phyloP scores from a whole-genome alignment of 2,329 filamentous ascomycete genomes.

The Claviceps sp. region DNA sequence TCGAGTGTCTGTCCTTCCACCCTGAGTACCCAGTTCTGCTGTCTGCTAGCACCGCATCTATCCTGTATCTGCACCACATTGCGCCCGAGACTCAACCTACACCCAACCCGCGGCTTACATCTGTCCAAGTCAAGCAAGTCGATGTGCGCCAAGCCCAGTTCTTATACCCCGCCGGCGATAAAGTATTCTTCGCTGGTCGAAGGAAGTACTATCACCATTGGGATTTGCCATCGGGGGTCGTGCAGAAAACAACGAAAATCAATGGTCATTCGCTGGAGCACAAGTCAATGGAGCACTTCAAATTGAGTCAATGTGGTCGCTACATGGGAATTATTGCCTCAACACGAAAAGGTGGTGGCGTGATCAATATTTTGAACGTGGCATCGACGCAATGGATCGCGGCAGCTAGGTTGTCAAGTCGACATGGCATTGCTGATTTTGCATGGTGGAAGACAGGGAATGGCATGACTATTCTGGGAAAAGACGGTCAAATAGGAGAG shows the following conservation, averaged over 20 bases:
- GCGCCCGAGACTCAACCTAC: constrained; percentile 59
- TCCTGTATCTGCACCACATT: constrained; percentile 81
- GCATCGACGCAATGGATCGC: constrained; percentile 77
- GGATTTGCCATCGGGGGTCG: constrained; percentile 68
- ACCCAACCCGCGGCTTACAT: constrained; percentile 81
- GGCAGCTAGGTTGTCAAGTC: constrained; percentile 68
- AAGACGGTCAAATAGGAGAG: constrained; percentile 81
- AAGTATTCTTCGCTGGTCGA: constrained; percentile 78
- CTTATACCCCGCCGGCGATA: constrained; percentile 55
- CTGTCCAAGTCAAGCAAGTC: constrained; percentile 71
- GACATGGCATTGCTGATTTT: constrained; percentile 78
- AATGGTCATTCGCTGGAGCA: constrained; percentile 70
- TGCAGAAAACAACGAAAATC: constrained; percentile 70
- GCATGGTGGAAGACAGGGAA: constrained; percentile 81
- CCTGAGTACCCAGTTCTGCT: constrained; percentile 77
- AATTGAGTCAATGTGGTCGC: constrained; percentile 70
- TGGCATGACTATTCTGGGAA: constrained; percentile 71
- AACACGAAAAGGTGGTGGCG: constrained; percentile 71
- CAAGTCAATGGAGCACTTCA: constrained; percentile 82
- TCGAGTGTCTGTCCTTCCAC: constrained; percentile 81
- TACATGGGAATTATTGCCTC: constrained; percentile 77
- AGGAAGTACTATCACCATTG: constrained; percentile 89
- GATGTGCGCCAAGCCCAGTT: constrained; percentile 80
- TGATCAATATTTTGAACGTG: constrained; percentile 73
- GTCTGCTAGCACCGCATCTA: constrained; percentile 74